Evolutionary conservation across 208 protist species (phyloP).

Genomic region (Leishmania turanica): DNA sequence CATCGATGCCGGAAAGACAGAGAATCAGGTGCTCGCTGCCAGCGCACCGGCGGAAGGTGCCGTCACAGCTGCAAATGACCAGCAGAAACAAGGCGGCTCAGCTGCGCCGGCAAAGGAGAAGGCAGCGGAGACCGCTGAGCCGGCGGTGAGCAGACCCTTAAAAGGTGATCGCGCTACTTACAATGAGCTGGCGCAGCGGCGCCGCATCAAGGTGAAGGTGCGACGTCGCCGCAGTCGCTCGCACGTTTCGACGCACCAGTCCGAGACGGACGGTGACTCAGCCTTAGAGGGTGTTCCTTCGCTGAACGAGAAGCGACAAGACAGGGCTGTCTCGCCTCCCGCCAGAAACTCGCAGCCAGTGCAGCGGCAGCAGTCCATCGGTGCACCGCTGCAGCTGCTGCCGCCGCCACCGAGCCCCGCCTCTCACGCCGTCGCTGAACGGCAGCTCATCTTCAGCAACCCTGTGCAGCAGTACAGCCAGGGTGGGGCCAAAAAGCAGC

Average conservation of each 20-base stretch:
- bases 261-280: not conserved
- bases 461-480: conserved; percentile 16
- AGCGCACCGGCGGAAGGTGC: not conserved
- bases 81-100: not conserved
- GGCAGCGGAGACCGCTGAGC: not conserved
- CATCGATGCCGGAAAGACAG: not conserved
- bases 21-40: not conserved
- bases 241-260: not conserved
- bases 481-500: conserved; percentile 6
- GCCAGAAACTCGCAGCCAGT: not conserved
- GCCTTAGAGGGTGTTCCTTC: not conserved
- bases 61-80: not conserved
- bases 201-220: conserved; percentile 26
- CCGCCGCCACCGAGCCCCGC: conserved; percentile 25
- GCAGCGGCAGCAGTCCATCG: conserved; percentile 3
- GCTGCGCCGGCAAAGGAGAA: not conserved
- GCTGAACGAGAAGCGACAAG: not conserved
- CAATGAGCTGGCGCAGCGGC: conserved; percentile 17
- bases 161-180: not conserved
- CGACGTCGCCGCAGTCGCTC: conserved; percentile 22
- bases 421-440: conserved; percentile 1
- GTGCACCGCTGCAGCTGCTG: conserved; percentile 9
- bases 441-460: conserved; percentile 19
- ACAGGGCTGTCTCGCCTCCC: not conserved
- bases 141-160: not conserved